These are phyloP conservation scores for Verticillium dahliae DNA, from an alignment of 2,329 filamentous ascomycete genomes.

Conservation along the genomic window DNA sequence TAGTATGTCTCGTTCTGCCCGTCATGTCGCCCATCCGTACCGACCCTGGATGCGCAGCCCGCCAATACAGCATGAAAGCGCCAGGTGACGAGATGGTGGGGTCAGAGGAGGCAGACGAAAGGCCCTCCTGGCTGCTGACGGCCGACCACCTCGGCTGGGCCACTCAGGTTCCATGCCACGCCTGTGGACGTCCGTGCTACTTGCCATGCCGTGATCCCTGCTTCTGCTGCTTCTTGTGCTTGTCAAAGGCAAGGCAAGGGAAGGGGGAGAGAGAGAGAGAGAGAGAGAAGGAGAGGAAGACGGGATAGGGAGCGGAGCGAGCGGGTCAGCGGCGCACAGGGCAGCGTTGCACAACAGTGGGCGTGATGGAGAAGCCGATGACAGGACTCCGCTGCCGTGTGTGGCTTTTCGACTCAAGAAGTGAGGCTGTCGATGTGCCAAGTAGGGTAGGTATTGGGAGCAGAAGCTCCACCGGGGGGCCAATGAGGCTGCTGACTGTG, in stretches of 20 bases:
- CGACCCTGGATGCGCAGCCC: not conserved
- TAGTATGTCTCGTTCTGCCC: not conserved
- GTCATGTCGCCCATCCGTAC: not conserved
- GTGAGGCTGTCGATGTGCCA: constrained; percentile 22
- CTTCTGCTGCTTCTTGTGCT: not conserved
- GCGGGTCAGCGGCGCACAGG: constrained; percentile 11
- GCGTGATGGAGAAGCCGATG: constrained; percentile 7
- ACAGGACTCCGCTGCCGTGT: constrained; percentile 17
- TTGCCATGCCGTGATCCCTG: not conserved
- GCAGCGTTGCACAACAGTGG: constrained; percentile 23
- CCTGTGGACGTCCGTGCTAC: not conserved
- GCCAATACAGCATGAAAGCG: not conserved
- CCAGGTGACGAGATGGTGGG: not conserved
- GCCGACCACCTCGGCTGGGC: not conserved
- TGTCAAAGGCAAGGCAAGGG: not conserved
- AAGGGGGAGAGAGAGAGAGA: not conserved
- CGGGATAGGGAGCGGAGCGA: not conserved
- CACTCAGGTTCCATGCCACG: not conserved
- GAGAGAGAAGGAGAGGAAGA: not conserved
- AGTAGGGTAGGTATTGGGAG: not conserved
- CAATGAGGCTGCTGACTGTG: not conserved
- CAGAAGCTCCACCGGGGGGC: constrained; percentile 9
- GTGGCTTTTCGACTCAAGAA: constrained; percentile 15
- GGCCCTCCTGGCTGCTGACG: not conserved
- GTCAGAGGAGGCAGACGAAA: too few species aligned